Conservation (phyloP, 768 basidiomycete species). For the Amanita inopinata region DNA sequence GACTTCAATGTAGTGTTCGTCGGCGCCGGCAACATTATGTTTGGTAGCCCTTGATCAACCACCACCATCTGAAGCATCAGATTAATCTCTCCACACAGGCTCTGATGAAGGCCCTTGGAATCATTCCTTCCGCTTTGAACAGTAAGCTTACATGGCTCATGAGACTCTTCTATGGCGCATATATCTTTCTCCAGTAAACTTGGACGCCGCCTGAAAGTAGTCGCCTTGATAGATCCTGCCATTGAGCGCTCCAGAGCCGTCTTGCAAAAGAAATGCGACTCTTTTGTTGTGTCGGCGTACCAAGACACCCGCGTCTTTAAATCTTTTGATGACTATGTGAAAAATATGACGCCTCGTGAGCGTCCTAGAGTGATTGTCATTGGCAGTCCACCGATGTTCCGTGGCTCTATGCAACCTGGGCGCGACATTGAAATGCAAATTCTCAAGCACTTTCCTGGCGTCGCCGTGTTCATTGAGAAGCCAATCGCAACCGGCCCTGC, state of each 20-base stretch:
- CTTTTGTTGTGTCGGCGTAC: conserved; percentile 91
- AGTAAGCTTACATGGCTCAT: conserved; percentile 35
- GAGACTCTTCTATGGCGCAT: conserved; percentile 10
- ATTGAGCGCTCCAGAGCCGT: conserved; percentile 70
- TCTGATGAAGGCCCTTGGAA: conserved; percentile 90
- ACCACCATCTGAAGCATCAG: conserved; percentile 1
- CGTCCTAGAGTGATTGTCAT: conserved; percentile 78
- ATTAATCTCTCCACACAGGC: conserved; percentile 31
- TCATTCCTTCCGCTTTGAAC: conserved; percentile 85
- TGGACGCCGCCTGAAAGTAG: conserved; percentile 90
- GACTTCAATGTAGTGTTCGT: conserved; percentile 93
- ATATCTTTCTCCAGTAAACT: conserved; percentile 55
- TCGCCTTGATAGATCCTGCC: conserved; percentile 89
- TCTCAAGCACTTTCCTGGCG: conserved; percentile 78
- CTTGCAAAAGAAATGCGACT: conserved; percentile 84
- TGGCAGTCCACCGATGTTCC: conserved; percentile 90
- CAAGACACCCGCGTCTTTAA: conserved; percentile 78
- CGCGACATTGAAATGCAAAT: conserved; percentile 86
- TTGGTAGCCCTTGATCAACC: conserved; percentile 42
- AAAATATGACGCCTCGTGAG: conserved; percentile 51
- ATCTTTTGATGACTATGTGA: conserved; percentile 78
- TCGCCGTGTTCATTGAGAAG: conserved; percentile 89
- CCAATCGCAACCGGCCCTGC: conserved; percentile 77
- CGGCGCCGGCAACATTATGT: conserved; percentile 98
- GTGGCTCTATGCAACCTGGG: conserved; percentile 65